Evolutionary conservation across 2,329 filamentous ascomycete genomes (phyloP).

Genomic region (Plenodomus tracheiphilus): DNA sequence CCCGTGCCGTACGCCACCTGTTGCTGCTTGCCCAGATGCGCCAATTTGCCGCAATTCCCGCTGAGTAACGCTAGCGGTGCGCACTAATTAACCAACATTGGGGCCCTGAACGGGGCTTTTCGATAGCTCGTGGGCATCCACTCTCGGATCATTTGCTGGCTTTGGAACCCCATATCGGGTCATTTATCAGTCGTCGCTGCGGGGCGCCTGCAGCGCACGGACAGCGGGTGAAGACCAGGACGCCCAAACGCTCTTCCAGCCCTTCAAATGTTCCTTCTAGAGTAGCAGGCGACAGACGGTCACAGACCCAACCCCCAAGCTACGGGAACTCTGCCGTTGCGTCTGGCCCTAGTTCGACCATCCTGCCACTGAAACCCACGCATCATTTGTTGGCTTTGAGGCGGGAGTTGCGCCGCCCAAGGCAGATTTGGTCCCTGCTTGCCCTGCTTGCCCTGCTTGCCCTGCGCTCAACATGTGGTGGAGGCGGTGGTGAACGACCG

Average conservation of each 20-base stretch:
- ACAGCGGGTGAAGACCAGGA: slow-evolving; percentile 18
- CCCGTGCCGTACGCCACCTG: neutral
- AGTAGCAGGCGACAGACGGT: neutral
- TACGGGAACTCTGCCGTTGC: slow-evolving; percentile 3
- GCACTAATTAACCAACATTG: slow-evolving; percentile 41
- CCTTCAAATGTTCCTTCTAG: slow-evolving; percentile 15
- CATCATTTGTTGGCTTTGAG: slow-evolving; percentile 4
- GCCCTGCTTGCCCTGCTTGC: too few relatives aligned
- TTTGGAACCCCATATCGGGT: neutral
- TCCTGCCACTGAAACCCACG: slow-evolving; percentile 10
- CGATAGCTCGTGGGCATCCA: slow-evolving; percentile 28
- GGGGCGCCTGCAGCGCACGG: slow-evolving; percentile 26
- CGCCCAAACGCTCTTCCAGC: slow-evolving; percentile 19
- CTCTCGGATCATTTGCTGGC: slow-evolving; percentile 31
- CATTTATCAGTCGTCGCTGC: slow-evolving; percentile 29
- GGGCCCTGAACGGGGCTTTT: slow-evolving; percentile 33
- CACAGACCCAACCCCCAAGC: slow-evolving; percentile 16
- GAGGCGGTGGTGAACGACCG: slow-evolving; percentile 22
- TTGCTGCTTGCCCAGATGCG: neutral
- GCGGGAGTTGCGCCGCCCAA: slow-evolving; percentile 7
- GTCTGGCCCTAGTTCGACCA: slow-evolving; percentile 14
- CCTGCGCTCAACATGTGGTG: slow-evolving; percentile 9
- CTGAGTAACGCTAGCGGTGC: slow-evolving; percentile 15
- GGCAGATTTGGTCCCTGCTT: slow-evolving; percentile 16
- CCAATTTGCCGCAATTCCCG: slow-evolving; percentile 16